These are phyloP conservation scores for Psidium friedrichsthalianum DNA, from an alignment of 345 rosid species.

Conservation along the genomic window DNA sequence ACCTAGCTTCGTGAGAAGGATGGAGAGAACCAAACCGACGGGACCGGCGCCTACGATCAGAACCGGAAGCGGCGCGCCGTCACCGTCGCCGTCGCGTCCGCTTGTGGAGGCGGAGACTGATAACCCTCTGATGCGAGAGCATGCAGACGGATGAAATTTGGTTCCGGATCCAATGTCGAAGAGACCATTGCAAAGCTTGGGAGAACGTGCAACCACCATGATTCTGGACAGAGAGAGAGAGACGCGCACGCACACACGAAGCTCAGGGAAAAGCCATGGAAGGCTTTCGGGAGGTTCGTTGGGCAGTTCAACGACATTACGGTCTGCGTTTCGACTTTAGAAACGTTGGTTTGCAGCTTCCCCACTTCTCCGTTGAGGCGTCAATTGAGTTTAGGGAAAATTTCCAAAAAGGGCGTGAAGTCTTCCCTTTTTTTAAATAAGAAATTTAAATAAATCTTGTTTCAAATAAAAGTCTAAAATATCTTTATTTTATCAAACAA, in stretches of 20 bases:
- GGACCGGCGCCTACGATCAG: constrained; percentile 96
- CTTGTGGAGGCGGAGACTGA: neutral
- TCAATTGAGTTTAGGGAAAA: neutral
- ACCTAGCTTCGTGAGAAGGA: constrained; percentile 82
- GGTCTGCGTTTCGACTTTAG: neutral
- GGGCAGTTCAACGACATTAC: neutral
- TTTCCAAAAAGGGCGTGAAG: too few relatives aligned
- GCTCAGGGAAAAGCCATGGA: neutral
- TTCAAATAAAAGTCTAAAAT: too few relatives aligned
- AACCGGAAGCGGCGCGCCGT: constrained; percentile 55
- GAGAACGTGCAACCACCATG: constrained; percentile 40
- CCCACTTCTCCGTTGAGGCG: neutral
- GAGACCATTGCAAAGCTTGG: constrained; percentile 25
- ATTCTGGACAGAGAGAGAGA: neutral
- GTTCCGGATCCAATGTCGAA: constrained; percentile 9
- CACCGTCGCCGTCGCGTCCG: neutral
- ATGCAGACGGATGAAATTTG: constrained; percentile 16
- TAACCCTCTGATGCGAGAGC: constrained; percentile 21
- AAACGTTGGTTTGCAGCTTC: neutral
- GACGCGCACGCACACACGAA: neutral
- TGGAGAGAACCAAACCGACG: constrained; percentile 79
- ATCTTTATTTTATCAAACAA: too few relatives aligned
- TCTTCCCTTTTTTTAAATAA: too few relatives aligned
- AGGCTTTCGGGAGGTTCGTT: neutral
- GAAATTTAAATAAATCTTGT: too few relatives aligned